Conservation (phyloP, 2,329 filamentous ascomycete species). For the Trichocomaceae sp. region DNA sequence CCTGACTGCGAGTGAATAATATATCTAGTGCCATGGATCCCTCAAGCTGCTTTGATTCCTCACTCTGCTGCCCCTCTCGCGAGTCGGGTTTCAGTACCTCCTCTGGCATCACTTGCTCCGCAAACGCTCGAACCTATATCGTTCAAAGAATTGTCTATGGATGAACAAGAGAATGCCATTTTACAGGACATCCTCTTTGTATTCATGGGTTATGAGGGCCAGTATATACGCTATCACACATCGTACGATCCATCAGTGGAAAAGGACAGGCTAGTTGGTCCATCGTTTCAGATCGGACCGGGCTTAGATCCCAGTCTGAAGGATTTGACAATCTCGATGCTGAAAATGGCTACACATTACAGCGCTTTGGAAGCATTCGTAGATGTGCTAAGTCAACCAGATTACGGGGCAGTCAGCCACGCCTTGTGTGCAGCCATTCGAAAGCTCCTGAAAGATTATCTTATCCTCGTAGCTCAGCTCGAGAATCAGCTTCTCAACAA, state of each 20-base stretch:
- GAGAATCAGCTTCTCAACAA: constrained; percentile 91
- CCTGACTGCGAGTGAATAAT: neutral
- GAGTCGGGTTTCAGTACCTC: constrained; percentile 56
- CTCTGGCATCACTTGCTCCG: constrained; percentile 61
- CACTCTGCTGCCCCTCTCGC: constrained; percentile 67
- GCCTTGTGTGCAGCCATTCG: constrained; percentile 92
- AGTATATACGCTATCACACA: constrained; percentile 83
- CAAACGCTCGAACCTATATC: constrained; percentile 59
- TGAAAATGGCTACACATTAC: constrained; percentile 92
- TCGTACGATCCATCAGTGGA: constrained; percentile 78
- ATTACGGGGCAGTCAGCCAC: constrained; percentile 92
- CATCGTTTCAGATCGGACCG: constrained; percentile 68
- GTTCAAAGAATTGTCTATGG: constrained; percentile 64
- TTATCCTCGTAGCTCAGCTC: constrained; percentile 85
- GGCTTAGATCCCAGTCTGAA: constrained; percentile 87
- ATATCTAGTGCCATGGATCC: constrained; percentile 59
- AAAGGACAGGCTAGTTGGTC: constrained; percentile 78
- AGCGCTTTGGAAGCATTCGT: constrained; percentile 86
- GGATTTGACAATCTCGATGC: constrained; percentile 79
- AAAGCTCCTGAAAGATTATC: constrained; percentile 84
- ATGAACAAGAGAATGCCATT: constrained; percentile 78
- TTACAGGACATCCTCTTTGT: constrained; percentile 88
- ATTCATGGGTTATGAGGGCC: constrained; percentile 98
- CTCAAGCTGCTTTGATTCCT: constrained; percentile 67
- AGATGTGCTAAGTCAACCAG: constrained; percentile 85